Base-by-base conservation (phyloP, 495 filamentous ascomycete species). In the Mytilinidion resinicola region DNA sequence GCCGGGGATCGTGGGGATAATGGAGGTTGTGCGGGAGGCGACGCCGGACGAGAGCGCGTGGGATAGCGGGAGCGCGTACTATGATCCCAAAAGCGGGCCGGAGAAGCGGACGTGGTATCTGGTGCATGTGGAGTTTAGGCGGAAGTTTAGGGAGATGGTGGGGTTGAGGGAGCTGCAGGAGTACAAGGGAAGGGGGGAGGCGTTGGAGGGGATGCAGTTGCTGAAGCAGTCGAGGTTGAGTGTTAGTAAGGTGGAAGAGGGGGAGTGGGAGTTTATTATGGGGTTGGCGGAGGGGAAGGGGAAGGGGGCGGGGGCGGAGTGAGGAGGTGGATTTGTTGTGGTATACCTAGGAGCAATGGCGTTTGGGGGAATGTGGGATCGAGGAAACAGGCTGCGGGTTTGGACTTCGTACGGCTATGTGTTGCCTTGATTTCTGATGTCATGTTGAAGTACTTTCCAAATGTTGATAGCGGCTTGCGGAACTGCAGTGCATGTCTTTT, bases 21-120 rank as follows among this genome's bases (percentile, higher is more conserved):
- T 96, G 89, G 88, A 95, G 71, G 86, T 98, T 67, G 90, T 95
- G 3, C 73, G 82, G 59, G 90, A 95, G 71, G 84, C 89, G 63
- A 83, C 85, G 1, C 76, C 83, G 7, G 93, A 98, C 66, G 90
- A 90, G 70, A 83, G 84, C 20, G 90, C 90, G 5, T 89, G 93
- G 55, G 85, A 96, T 65, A 76, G 85, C 1, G 76, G 78, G 21
- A 81, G 85, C 34, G 87, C 90, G 0, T 96, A 96, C 70, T 95
- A 88, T 66, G 92, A 96, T 68, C 72, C 86, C 8, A 89, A 86
- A 62, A 82, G 78, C 15, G 79, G 72, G 5, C 83, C 79, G n/a
- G 81, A 85, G n/a, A 80, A 86, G 41, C 90, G 90, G 8, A 91
- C 85, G 67, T 98, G 93, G 93, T 85, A 82, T 38, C 80, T 89